These are phyloP conservation scores for Akanthomyces dipterigenus DNA, from an alignment of 2,329 filamentous ascomycete genomes.

Conservation along the genomic window DNA sequence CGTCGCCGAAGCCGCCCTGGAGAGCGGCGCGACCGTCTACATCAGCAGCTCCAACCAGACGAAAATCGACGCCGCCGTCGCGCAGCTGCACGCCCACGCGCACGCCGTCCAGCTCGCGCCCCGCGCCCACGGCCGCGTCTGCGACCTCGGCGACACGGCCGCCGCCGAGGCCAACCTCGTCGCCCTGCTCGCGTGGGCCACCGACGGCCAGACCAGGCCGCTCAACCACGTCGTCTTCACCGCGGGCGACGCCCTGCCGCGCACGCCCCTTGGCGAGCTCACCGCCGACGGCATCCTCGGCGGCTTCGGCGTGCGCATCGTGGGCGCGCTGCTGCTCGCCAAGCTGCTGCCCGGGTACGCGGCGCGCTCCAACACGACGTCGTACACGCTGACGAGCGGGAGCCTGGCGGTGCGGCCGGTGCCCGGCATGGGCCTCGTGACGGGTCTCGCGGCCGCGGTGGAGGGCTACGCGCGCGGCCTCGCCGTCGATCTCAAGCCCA, in stretches of 20 bases:
- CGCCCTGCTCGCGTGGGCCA: slow-evolving; percentile 38
- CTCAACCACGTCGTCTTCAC: slow-evolving; percentile 51
- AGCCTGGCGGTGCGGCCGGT: slow-evolving; percentile 42
- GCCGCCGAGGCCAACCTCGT: slow-evolving; percentile 25
- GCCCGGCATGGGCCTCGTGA: slow-evolving; percentile 43
- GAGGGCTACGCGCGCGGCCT: slow-evolving; percentile 48
- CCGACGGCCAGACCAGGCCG: slow-evolving; percentile 39
- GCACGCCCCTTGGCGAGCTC: slow-evolving; percentile 33
- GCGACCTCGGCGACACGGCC: slow-evolving; percentile 18
- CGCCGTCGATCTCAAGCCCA: slow-evolving; percentile 55
- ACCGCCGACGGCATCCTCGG: slow-evolving; percentile 32
- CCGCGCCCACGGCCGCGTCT: neutral
- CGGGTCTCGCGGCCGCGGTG: slow-evolving; percentile 41
- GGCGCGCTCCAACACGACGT: slow-evolving; percentile 32
- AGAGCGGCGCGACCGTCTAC: slow-evolving; percentile 44
- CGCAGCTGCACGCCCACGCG: neutral
- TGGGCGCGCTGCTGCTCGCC: slow-evolving; percentile 43
- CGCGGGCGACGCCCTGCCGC: slow-evolving; percentile 38
- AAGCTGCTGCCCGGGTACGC: slow-evolving; percentile 43
- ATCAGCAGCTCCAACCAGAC: slow-evolving; percentile 48
- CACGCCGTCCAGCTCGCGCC: slow-evolving; percentile 25
- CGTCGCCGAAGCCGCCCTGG: slow-evolving; percentile 33
- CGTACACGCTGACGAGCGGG: slow-evolving; percentile 52
- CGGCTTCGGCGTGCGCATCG: slow-evolving; percentile 42
- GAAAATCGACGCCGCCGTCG: slow-evolving; percentile 32